Conservation (phyloP, 352 stramenopile species). For the Globisporangium ultimum region DNA sequence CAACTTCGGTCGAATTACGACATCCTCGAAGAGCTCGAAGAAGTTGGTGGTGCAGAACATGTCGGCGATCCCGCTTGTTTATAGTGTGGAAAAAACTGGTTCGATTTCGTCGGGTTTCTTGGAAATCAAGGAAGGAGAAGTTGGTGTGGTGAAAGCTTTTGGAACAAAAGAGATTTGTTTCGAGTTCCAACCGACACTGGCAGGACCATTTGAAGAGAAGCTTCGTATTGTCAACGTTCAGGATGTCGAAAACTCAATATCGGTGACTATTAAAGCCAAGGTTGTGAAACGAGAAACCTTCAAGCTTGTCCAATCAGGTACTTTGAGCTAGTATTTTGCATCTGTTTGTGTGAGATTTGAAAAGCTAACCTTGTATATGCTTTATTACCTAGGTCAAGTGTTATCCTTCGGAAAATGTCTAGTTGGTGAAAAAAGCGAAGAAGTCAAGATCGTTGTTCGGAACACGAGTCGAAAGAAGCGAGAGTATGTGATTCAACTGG, state of each 20-base stretch:
- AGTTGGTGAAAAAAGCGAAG: slow-evolving; percentile 78
- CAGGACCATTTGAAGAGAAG: slow-evolving; percentile 87
- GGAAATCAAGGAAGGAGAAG: slow-evolving; percentile 85
- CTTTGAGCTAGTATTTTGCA: slow-evolving; percentile 2
- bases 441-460: slow-evolving; percentile 80
- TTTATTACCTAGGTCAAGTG: slow-evolving; percentile 54
- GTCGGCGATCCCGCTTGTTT: slow-evolving; percentile 80
- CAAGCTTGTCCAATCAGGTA: slow-evolving; percentile 86
- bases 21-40: slow-evolving; percentile 85
- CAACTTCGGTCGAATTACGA: slow-evolving; percentile 87
- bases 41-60: slow-evolving; percentile 85
- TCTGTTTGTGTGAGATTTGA: neutral
- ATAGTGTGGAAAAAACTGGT: slow-evolving; percentile 86
- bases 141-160: slow-evolving; percentile 86
- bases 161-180: slow-evolving; percentile 89
- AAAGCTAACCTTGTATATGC: slow-evolving; percentile 1
- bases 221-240: slow-evolving; percentile 89
- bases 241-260: slow-evolving; percentile 84
- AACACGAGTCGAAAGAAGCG: slow-evolving; percentile 88
- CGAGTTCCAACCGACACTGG: slow-evolving; percentile 83
- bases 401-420: slow-evolving; percentile 83
- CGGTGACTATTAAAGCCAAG: slow-evolving; percentile 87
- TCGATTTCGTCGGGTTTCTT: slow-evolving; percentile 90
- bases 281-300: slow-evolving; percentile 89
- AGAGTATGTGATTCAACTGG: slow-evolving; percentile 86